Percentiles rank a stretch among this genome's conserved stretches.
These are phyloP conservation scores for Raffaelea albimanens DNA, from an alignment of 2,329 filamentous ascomycete species.

Conservation along the genomic window DNA sequence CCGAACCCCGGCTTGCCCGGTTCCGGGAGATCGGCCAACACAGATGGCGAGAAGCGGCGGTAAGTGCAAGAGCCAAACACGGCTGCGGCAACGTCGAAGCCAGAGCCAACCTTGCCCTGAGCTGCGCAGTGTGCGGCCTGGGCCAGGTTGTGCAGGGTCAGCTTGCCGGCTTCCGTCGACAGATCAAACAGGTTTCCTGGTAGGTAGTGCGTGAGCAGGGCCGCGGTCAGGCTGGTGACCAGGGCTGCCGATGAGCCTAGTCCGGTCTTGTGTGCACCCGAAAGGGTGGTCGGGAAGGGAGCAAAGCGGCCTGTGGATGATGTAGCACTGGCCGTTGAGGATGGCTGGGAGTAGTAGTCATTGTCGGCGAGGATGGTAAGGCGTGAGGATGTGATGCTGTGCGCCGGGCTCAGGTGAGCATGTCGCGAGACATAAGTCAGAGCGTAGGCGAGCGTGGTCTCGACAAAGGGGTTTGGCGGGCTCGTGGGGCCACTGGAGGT, in stretches of 20 bases:
- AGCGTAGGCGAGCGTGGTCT: slow-evolving; percentile 80
- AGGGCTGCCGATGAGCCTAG: slow-evolving; percentile 90
- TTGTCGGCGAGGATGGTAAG: slow-evolving; percentile 90
- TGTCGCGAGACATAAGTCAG: slow-evolving; percentile 65
- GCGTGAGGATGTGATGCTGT: slow-evolving; percentile 55
- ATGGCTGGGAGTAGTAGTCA: slow-evolving; percentile 83
- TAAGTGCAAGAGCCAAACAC: slow-evolving; percentile 90
- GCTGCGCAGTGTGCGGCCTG: slow-evolving; percentile 92
- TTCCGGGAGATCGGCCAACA: slow-evolving; percentile 60
- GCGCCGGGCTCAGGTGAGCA: slow-evolving; percentile 24
- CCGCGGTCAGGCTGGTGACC: slow-evolving; percentile 76
- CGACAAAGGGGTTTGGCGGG: slow-evolving; percentile 71
- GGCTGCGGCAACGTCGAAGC: slow-evolving; percentile 89
- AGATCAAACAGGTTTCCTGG: slow-evolving; percentile 48
- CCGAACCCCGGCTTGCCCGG: slow-evolving; percentile 59
- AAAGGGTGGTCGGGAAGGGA: slow-evolving; percentile 66
- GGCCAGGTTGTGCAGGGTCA: slow-evolving; percentile 78
- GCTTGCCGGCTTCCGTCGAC: slow-evolving; percentile 39
- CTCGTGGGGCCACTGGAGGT: slow-evolving; percentile 32
- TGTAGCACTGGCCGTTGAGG: slow-evolving; percentile 20
- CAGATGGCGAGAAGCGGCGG: slow-evolving; percentile 76
- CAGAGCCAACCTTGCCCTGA: slow-evolving; percentile 91
- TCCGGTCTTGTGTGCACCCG: slow-evolving; percentile 85
- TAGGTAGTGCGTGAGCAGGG: slow-evolving; percentile 69
- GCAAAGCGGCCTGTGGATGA: slow-evolving; percentile 47